Evolutionary conservation across 2,329 filamentous ascomycete genomes (phyloP).

Genomic region (Aspergillus ibericus): DNA sequence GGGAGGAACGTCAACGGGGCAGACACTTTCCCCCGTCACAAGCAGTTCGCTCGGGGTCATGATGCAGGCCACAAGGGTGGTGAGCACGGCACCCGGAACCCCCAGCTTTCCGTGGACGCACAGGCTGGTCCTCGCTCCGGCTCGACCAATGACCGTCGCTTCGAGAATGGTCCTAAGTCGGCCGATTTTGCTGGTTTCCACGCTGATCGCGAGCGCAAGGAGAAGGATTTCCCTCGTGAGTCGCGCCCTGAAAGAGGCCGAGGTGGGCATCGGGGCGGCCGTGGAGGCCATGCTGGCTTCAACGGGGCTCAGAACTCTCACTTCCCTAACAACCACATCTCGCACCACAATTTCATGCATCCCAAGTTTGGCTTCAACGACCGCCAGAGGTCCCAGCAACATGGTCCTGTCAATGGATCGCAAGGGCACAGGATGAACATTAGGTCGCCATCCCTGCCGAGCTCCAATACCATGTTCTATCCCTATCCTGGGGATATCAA

Average conservation of each 20-base stretch:
- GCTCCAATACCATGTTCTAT: slow-evolving; percentile 51
- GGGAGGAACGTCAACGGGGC: slow-evolving; percentile 30
- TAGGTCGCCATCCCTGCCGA: slow-evolving; percentile 64
- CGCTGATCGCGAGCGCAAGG: slow-evolving; percentile 30
- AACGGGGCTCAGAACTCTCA: slow-evolving; percentile 36
- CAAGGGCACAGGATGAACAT: slow-evolving; percentile 54
- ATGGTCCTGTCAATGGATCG: slow-evolving; percentile 36
- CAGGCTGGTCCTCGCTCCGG: slow-evolving; percentile 33
- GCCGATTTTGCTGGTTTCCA: slow-evolving; percentile 35
- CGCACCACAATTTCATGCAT: slow-evolving; percentile 42
- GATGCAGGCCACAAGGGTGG: slow-evolving; percentile 30
- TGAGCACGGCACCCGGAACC: slow-evolving; percentile 30
- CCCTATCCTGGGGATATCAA: slow-evolving; percentile 47
- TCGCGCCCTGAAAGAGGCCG: slow-evolving; percentile 42
- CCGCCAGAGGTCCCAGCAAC: slow-evolving; percentile 43
- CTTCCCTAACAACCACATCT: slow-evolving; percentile 41
- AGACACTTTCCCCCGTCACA: slow-evolving; percentile 34
- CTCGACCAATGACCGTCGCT: slow-evolving; percentile 36
- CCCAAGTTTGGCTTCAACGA: slow-evolving; percentile 45
- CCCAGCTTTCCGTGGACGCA: slow-evolving; percentile 32
- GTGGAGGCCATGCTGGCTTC: slow-evolving; percentile 37
- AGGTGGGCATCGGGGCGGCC: slow-evolving; percentile 42
- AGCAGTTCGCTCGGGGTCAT: slow-evolving; percentile 35
- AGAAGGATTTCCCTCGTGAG: slow-evolving; percentile 39
- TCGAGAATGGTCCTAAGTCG: slow-evolving; percentile 40